Evolutionary conservation across 345 rosid genomes (phyloP).

Genomic region (Rhizophora apiculata): DNA sequence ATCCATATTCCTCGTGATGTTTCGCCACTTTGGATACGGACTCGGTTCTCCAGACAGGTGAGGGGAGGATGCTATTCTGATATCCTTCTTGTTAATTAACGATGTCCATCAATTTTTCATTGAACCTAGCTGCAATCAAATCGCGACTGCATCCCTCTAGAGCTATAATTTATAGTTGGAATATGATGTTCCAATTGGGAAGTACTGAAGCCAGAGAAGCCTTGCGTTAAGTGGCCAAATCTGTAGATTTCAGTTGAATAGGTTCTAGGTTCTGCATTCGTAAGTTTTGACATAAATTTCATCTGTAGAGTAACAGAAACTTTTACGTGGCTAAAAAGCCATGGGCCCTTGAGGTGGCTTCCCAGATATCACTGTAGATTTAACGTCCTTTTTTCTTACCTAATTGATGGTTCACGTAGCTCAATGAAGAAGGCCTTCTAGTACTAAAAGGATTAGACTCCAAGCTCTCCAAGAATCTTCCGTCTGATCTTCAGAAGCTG

Average conservation of each 20-base stretch:
- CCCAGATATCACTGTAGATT: too few species aligned
- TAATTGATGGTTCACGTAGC: conserved; percentile 32
- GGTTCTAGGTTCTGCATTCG: neutral
- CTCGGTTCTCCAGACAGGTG: conserved; percentile 56
- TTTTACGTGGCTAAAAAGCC: too few species aligned
- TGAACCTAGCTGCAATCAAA: too few species aligned
- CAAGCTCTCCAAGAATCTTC: conserved; percentile 65
- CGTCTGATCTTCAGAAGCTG: conserved; percentile 70
- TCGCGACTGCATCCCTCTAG: too few species aligned
- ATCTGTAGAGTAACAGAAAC: too few species aligned
- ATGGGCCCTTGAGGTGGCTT: neutral
- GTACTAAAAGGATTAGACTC: conserved; percentile 66
- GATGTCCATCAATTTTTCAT: neutral
- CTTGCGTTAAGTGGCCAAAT: too few species aligned
- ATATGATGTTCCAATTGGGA: too few species aligned
- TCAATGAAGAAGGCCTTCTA: conserved; percentile 57
- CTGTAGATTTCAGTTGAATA: neutral
- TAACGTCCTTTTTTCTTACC: neutral
- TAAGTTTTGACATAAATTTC: neutral
- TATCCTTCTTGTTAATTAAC: neutral
- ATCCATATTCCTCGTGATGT: conserved; percentile 55
- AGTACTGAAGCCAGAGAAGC: too few species aligned
- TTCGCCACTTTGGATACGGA: conserved; percentile 68
- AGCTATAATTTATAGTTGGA: too few species aligned
- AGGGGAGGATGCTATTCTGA: neutral